Base-by-base conservation (phyloP, 176 grass and related monocot genomes). In the Aegilops longissima region DNA sequence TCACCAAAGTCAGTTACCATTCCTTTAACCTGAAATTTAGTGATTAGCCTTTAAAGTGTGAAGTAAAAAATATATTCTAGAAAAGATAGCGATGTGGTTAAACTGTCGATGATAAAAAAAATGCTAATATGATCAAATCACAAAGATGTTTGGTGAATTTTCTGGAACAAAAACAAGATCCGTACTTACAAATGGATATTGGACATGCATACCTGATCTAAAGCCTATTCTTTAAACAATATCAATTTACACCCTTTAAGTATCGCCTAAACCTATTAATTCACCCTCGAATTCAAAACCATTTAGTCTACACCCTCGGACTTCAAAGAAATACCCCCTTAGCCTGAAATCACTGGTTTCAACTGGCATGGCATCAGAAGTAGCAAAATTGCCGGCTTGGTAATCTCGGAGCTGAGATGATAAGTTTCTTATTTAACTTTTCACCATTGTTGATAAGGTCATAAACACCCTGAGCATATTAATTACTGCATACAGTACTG, bases 1-100 rank as follows among this genome's bases (percentile, higher is more conserved):
- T 99, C 97, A 76, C 97, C 89, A 38, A 99, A 93, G 39, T 99
- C 94, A 62, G 90, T 97, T 81, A 94, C 88, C 92, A 99, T 99
- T 62, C 94, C 97, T 85, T 94, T 92, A 70, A 99, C 97, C 97
- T 99, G 91, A 85, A 92, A 61, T 80, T 47, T 3, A 44, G 27
- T 54, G 27, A 86, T 49, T 73, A 12, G 17, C 51, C 62, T 80
- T 66, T 35, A 21, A 80, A 39, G 73, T 69, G 64, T 45, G 11
- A 80, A 58, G 83, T 76, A 79, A 63, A 76, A 80, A 51, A 84
- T 69, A 73, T 2, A 73, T 2, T 27, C 36, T 63, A 56, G 30
- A 35, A 14, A 81, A 76, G 61, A 77, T 65, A 21, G 45, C 29
- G 71, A 24, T 52, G 21, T 27, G 33, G 71, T 20, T 61, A 27